A percentile compares a stretch with the other conserved stretches of the same genome.
These are phyloP conservation scores for Colletotrichum salicis DNA, from an alignment of 2,329 filamentous ascomycete species.

Conservation along the genomic window DNA sequence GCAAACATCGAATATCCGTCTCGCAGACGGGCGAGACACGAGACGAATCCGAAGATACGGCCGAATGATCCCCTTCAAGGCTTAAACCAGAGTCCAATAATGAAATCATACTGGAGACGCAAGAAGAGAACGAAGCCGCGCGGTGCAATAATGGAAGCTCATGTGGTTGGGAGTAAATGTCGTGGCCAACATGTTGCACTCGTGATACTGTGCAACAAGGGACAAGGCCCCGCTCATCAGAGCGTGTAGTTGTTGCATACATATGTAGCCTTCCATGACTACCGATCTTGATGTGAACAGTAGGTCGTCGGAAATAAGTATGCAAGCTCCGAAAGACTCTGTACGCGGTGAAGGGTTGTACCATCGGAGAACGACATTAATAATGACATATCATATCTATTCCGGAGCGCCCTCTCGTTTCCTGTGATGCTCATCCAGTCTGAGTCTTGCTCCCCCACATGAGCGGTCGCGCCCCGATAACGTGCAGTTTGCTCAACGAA, in stretches of 20 bases:
- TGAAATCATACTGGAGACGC: background rate
- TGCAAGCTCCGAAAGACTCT: background rate
- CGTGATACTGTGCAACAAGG: conserved; percentile 24
- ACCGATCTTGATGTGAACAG: background rate
- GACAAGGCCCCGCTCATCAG: conserved; percentile 17
- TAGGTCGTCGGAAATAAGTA: conserved; percentile 1
- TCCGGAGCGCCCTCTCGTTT: background rate
- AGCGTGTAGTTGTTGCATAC: conserved; percentile 9
- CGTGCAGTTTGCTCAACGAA: background rate
- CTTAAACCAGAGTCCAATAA: background rate
- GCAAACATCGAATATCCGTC: conserved; percentile 15
- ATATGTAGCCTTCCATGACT: conserved; percentile 20
- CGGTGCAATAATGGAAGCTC: background rate
- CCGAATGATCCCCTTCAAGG: background rate
- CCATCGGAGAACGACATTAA: conserved; percentile 9
- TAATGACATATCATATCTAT: conserved; percentile 14
- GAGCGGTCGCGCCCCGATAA: background rate
- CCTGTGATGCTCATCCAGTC: background rate
- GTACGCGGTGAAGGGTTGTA: background rate
- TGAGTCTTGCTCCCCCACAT: background rate
- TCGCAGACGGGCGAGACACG: background rate
- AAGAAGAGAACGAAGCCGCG: background rate
- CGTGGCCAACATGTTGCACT: conserved; percentile 6
- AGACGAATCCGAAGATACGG: background rate
- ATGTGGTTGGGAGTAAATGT: conserved; percentile 3